Conservation (phyloP, 352 stramenopile species). For the Globisporangium solare region DNA sequence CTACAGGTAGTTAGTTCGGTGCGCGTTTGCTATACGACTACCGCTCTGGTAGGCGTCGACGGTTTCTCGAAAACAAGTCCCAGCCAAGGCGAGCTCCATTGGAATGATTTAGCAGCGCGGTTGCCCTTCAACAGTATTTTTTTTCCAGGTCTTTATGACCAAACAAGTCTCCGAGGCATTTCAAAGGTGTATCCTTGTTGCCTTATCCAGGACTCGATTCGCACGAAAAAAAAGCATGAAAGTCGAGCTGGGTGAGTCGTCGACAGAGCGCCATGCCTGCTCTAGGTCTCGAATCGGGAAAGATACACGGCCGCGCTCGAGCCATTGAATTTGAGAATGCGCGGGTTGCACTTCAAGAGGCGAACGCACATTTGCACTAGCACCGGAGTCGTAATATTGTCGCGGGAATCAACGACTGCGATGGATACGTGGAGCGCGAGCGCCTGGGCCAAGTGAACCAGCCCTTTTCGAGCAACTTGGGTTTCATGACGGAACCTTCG, state of each 20-base stretch:
- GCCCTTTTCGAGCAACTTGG: slow-evolving; percentile 33
- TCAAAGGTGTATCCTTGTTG: background rate
- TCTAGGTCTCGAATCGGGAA: slow-evolving; percentile 27
- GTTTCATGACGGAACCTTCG: slow-evolving; percentile 25
- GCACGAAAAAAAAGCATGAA: no score
- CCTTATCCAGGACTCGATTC: no score
- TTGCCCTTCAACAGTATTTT: background rate
- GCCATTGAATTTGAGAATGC: slow-evolving; percentile 59
- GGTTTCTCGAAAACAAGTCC: no score
- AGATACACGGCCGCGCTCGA: slow-evolving; percentile 44
- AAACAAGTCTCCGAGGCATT: slow-evolving; percentile 14
- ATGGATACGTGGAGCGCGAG: slow-evolving; percentile 35
- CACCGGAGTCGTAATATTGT: slow-evolving; percentile 31
- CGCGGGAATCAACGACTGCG: slow-evolving; percentile 42
- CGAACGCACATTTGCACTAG: slow-evolving; percentile 34
- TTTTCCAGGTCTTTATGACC: slow-evolving; percentile 10
- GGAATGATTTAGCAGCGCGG: no score
- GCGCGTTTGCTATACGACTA: no score
- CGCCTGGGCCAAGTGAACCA: slow-evolving; percentile 27
- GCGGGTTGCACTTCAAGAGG: slow-evolving; percentile 32
- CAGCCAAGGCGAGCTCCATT: no score
- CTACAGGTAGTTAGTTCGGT: no score
- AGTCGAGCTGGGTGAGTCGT: no score
- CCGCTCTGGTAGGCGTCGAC: no score
- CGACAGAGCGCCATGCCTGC: slow-evolving; percentile 9